These are phyloP conservation scores for Elaeagnus macrophylla DNA, from an alignment of 306 rosid genomes.

Conservation along the genomic window DNA sequence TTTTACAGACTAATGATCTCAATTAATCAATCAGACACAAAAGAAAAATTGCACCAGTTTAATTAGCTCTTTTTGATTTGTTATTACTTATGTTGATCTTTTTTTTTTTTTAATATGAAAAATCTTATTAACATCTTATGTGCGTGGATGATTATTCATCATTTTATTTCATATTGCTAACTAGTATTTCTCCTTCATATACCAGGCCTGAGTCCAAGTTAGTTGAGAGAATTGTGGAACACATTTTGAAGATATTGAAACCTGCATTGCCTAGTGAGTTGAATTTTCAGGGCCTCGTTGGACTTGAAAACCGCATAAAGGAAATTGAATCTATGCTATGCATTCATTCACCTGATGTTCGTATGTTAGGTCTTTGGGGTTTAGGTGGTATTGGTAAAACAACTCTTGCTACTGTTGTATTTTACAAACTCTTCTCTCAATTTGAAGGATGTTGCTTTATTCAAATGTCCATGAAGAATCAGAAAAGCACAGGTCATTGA, in stretches of 20 bases:
- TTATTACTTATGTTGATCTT: too few species aligned
- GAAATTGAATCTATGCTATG: neutral
- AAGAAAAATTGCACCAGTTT: too few species aligned
- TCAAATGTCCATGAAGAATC: neutral
- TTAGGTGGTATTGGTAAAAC: neutral
- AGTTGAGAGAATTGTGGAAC: neutral
- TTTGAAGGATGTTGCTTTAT: neutral
- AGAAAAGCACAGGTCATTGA: neutral
- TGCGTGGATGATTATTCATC: neutral
- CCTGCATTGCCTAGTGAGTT: neutral
- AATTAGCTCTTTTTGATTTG: too few species aligned
- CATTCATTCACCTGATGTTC: neutral
- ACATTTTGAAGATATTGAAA: neutral
- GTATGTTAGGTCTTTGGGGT: slow-evolving; percentile 5
- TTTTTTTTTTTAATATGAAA: too few species aligned
- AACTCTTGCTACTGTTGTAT: neutral
- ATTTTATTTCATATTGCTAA: neutral
- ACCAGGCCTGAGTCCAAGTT: neutral
- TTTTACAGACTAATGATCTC: neutral
- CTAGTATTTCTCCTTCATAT: neutral
- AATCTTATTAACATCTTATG: too few species aligned
- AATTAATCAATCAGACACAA: too few species aligned
- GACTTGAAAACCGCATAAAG: neutral
- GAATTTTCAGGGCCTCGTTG: neutral
- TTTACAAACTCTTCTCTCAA: neutral